A percentile compares a stretch with the other conserved stretches of the same genome.
Conservation (phyloP, 176 grass and related monocot species). For the Bothriochloa decipiens region DNA sequence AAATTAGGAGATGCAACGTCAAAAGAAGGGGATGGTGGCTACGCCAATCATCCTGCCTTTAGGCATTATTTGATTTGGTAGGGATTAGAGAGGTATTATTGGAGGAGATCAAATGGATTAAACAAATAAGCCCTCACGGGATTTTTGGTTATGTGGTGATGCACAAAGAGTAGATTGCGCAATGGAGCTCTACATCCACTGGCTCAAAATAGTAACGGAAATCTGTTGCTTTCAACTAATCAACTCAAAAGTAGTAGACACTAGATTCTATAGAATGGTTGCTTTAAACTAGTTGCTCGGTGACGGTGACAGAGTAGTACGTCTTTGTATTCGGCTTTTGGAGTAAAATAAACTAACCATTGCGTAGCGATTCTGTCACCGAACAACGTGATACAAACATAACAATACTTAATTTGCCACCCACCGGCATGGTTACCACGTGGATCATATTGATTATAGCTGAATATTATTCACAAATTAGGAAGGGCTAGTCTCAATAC, state of each 20-base stretch:
- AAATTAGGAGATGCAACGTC: too few species aligned
- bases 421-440: background rate
- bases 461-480: background rate
- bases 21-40: too few species aligned
- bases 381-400: background rate
- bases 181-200: background rate
- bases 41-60: too few species aligned
- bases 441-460: background rate
- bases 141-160: too few species aligned
- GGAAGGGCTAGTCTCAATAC: background rate
- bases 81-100: too few species aligned
- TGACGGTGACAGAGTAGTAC: too few species aligned
- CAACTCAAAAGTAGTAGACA: too few species aligned
- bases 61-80: too few species aligned
- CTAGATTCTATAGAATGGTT: too few species aligned
- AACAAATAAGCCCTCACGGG: too few species aligned
- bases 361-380: background rate
- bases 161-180: background rate
- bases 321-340: background rate
- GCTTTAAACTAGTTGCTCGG: background rate
- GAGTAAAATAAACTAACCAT: background rate
- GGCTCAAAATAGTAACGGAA: background rate
- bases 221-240: background rate
- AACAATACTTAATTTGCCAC: constrained; percentile 19
- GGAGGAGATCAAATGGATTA: too few species aligned